Conservation (phyloP, 768 basidiomycete species). For the Tephrocybe sp. region DNA sequence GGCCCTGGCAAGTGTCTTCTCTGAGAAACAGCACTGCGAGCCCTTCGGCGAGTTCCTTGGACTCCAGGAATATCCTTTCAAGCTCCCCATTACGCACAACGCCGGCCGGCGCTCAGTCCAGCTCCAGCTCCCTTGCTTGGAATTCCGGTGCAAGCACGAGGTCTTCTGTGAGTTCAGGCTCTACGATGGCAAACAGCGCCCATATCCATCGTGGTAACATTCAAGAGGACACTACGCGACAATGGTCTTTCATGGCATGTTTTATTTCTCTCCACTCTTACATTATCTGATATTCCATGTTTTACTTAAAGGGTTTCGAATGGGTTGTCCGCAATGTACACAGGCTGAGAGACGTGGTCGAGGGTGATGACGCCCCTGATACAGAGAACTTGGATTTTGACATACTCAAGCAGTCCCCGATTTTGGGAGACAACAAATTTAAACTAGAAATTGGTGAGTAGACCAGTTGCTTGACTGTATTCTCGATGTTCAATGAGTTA, state of each 20-base stretch:
- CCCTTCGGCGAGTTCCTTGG: constrained; percentile 16
- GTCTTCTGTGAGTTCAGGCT: constrained; percentile 20
- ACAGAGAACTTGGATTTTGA: constrained; percentile 50
- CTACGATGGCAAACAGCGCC: constrained; percentile 23
- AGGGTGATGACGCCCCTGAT: constrained; percentile 33
- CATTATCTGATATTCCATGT: constrained; percentile 1
- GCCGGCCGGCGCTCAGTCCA: constrained; percentile 14
- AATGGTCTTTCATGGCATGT: constrained; percentile 64
- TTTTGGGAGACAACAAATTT: constrained; percentile 66
- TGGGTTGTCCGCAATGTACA: constrained; percentile 62
- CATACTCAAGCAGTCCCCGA: constrained; percentile 60
- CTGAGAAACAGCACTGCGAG: constrained; percentile 21
- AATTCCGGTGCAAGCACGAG: constrained; percentile 19
- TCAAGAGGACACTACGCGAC: constrained; percentile 51
- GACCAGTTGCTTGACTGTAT: not conserved
- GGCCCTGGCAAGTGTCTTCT: constrained; percentile 33
- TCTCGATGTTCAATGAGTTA: not conserved
- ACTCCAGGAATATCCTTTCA: constrained; percentile 13
- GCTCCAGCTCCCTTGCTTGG: constrained; percentile 32
- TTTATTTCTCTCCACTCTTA: not conserved
- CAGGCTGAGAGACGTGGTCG: constrained; percentile 57
- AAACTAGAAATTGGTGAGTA: constrained; percentile 67
- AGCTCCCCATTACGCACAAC: constrained; percentile 11
- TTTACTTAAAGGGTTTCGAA: constrained; percentile 57
- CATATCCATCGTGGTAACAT: constrained; percentile 1